Evolutionary conservation across 192 early-diverging fungal species (phyloP).

Genomic region (Martensiomyces pterosporus): DNA sequence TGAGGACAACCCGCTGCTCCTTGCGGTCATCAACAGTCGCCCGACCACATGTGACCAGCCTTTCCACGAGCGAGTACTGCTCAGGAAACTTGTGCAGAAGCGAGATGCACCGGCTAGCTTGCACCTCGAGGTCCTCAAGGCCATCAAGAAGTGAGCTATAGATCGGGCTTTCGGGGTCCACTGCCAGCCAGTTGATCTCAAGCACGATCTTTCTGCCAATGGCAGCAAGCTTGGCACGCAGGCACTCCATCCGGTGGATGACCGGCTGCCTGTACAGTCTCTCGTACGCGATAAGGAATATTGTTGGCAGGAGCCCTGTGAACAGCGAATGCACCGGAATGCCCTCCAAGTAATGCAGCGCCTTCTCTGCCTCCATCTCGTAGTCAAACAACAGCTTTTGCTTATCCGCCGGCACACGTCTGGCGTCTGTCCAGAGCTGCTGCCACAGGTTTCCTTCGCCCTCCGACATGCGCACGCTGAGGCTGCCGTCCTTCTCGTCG

Average conservation of each 20-base stretch:
- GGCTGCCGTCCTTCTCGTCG: slow-evolving; percentile 26
- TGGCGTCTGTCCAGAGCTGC: slow-evolving; percentile 71
- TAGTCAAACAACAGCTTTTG: slow-evolving; percentile 82
- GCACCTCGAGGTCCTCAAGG: slow-evolving; percentile 39
- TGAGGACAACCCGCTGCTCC: slow-evolving; percentile 36
- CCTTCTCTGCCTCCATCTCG: slow-evolving; percentile 72
- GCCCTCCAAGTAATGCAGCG: slow-evolving; percentile 63
- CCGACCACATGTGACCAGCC: slow-evolving; percentile 29
- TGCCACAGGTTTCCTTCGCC: slow-evolving; percentile 76
- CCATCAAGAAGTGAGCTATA: slow-evolving; percentile 42
- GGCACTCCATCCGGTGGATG: slow-evolving; percentile 21
- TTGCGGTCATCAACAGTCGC: slow-evolving; percentile 26
- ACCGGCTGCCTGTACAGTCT: slow-evolving; percentile 51
- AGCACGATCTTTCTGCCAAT: slow-evolving; percentile 27
- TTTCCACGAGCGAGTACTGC: slow-evolving; percentile 34
- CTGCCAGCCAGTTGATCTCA: slow-evolving; percentile 20
- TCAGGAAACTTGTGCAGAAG: slow-evolving; percentile 45
- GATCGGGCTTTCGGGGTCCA: slow-evolving; percentile 34
- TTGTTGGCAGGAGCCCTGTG: slow-evolving; percentile 64
- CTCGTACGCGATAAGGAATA: slow-evolving; percentile 75
- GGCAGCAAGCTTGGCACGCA: slow-evolving; percentile 18
- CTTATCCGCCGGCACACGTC: slow-evolving; percentile 55
- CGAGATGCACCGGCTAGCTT: slow-evolving; percentile 40
- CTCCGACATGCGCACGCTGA: slow-evolving; percentile 76
- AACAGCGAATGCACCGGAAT: slow-evolving; percentile 55